Evolutionary conservation across 1,139 yeast genomes (phyloP).

Genomic region (Saccharomyces hybrid): DNA sequence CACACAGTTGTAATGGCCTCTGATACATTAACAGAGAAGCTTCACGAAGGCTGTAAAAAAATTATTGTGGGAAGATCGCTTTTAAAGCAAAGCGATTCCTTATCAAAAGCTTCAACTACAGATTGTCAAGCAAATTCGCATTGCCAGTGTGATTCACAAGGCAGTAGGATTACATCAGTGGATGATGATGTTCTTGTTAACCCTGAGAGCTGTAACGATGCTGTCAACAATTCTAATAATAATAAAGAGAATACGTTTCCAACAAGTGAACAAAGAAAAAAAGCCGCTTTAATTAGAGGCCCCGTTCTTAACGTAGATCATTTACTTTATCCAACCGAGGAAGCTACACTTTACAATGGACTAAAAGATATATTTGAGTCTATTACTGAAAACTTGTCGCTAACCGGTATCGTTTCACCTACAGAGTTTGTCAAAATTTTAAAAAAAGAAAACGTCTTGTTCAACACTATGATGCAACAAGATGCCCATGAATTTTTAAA

Average conservation of each 20-base stretch:
- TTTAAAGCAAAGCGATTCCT: neutral
- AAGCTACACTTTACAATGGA: slow-evolving; percentile 55
- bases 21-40: slow-evolving; percentile 22
- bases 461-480: slow-evolving; percentile 90
- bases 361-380: slow-evolving; percentile 80
- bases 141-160: neutral
- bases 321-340: slow-evolving; percentile 12
- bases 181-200: neutral
- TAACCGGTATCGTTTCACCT: slow-evolving; percentile 83
- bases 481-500: slow-evolving; percentile 96
- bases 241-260: neutral
- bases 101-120: neutral
- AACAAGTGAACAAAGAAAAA: slow-evolving; percentile 65
- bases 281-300: slow-evolving; percentile 72
- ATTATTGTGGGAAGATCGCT: slow-evolving; percentile 25
- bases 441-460: slow-evolving; percentile 74
- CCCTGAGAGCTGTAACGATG: neutral
- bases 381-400: slow-evolving; percentile 62
- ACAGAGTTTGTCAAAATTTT: slow-evolving; percentile 60
- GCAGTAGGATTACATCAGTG: neutral
- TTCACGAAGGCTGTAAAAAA: slow-evolving; percentile 23
- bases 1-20: slow-evolving; percentile 22
- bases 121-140: neutral
- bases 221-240: slow-evolving; percentile 3
- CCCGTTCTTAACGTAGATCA: slow-evolving; percentile 79